Evolutionary conservation across 768 basidiomycete genomes (phyloP).

Genomic region (Amyloporia xantha): DNA sequence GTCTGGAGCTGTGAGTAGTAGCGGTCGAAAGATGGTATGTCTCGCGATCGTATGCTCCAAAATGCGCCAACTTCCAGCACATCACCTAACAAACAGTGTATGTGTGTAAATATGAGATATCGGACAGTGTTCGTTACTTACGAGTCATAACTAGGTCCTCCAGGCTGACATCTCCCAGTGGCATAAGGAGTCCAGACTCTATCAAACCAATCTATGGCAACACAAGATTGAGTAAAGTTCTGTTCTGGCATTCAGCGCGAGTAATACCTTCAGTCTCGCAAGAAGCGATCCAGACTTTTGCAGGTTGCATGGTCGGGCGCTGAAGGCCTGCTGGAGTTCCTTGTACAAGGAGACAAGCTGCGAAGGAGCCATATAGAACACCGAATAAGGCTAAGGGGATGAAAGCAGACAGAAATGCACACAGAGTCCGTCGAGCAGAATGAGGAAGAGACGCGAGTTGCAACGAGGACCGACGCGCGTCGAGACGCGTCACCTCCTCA

Average conservation of each 20-base stretch:
- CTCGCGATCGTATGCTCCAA: constrained; percentile 83
- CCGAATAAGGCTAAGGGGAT: no score
- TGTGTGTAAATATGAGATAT: neutral
- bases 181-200: constrained; percentile 69
- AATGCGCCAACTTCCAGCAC: constrained; percentile 95
- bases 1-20: constrained; percentile 89
- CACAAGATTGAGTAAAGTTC: neutral
- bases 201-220: constrained; percentile 66
- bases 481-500: constrained; percentile 31
- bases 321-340: constrained; percentile 62
- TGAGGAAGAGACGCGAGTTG: neutral
- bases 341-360: constrained; percentile 57
- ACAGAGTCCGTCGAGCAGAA: constrained; percentile 1
- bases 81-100: constrained; percentile 54
- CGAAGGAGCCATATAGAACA: constrained; percentile 41
- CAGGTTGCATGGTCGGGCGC: constrained; percentile 58
- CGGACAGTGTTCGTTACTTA: constrained; percentile 30
- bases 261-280: constrained; percentile 69
- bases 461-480: constrained; percentile 25
- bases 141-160: constrained; percentile 71
- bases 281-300: constrained; percentile 58
- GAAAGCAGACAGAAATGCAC: neutral
- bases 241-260: no score
- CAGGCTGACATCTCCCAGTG: constrained; percentile 54
- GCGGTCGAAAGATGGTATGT: constrained; percentile 90